Conservation (phyloP, 495 filamentous ascomycete species). For the Podospora pseudocomata region DNA sequence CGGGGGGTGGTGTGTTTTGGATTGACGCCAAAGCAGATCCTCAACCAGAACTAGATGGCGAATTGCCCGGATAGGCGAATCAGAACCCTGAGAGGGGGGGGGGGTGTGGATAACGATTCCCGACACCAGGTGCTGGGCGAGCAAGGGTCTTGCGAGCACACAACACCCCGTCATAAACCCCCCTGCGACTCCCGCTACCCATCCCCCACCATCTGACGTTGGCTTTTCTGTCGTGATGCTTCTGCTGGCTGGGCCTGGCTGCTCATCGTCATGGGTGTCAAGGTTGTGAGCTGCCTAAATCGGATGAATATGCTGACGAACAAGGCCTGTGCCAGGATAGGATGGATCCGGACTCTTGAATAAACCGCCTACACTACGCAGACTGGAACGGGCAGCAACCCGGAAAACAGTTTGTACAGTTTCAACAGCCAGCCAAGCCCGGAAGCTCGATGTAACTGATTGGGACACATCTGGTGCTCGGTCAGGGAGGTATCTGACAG, state of each 20-base stretch:
- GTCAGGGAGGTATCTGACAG: conserved; percentile 16
- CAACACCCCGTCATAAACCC: not conserved
- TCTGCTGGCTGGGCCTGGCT: not conserved
- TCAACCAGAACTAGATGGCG: conserved; percentile 16
- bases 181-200: conserved; percentile 8
- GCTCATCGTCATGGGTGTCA: not conserved
- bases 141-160: not conserved
- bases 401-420: conserved; percentile 1
- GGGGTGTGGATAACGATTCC: conserved; percentile 1
- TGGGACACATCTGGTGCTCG: conserved; percentile 12
- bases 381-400: not conserved
- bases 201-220: conserved; percentile 6
- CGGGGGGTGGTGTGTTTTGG: conserved; percentile 18
- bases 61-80: conserved; percentile 19
- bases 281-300: not conserved
- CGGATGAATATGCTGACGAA: conserved; percentile 1
- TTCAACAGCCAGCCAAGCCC: conserved; percentile 17
- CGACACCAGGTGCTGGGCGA: conserved; percentile 1
- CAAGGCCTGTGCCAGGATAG: conserved; percentile 2
- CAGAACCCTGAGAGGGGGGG: conserved; percentile 12
- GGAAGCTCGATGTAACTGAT: conserved; percentile 13
- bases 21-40: conserved; percentile 28
- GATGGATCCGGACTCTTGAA: not conserved
- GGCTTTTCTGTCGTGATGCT: not conserved
- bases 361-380: not conserved